Conservation (phyloP, 306 rosid genomes). For the Chamaecrista fasciculata region DNA sequence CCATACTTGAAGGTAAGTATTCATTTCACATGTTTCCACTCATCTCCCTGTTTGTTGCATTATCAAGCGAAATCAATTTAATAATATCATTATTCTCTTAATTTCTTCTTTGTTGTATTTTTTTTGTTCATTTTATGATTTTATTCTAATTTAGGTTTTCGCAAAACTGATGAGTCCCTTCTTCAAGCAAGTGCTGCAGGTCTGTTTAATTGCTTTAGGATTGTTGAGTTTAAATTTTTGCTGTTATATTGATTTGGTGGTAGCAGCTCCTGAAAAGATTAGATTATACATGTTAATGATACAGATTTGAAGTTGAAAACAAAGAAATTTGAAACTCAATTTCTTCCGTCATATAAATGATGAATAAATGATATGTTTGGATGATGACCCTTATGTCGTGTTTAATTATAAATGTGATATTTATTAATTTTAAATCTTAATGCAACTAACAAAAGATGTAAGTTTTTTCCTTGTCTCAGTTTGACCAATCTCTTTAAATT, state of each 20-base stretch:
- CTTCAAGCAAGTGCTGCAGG: conserved; percentile 76
- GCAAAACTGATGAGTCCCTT: conserved; percentile 75
- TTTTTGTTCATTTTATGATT: conserved; percentile 15
- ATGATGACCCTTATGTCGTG: not conserved
- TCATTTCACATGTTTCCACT: not conserved
- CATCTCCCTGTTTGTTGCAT: not conserved
- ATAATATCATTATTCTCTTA: not conserved
- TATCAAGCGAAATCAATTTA: not conserved
- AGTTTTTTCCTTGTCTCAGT: not conserved
- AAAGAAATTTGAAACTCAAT: not conserved
- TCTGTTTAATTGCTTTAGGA: conserved; percentile 20
- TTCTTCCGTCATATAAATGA: not conserved
- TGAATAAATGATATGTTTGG: not conserved
- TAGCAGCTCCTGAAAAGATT: not conserved
- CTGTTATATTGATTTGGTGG: not conserved
- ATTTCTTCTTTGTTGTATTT: conserved; percentile 2
- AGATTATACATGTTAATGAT: not conserved
- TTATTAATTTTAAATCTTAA: not conserved
- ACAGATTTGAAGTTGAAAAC: not conserved
- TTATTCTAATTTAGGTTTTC: conserved; percentile 52
- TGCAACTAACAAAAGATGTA: not conserved
- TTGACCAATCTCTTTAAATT: not conserved
- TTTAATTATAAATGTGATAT: not conserved
- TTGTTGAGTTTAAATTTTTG: conserved; percentile 11
- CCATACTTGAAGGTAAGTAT: conserved; percentile 74